Evolutionary conservation across 2,329 filamentous ascomycete species (phyloP).

Genomic region (Calonectria pteridis): DNA sequence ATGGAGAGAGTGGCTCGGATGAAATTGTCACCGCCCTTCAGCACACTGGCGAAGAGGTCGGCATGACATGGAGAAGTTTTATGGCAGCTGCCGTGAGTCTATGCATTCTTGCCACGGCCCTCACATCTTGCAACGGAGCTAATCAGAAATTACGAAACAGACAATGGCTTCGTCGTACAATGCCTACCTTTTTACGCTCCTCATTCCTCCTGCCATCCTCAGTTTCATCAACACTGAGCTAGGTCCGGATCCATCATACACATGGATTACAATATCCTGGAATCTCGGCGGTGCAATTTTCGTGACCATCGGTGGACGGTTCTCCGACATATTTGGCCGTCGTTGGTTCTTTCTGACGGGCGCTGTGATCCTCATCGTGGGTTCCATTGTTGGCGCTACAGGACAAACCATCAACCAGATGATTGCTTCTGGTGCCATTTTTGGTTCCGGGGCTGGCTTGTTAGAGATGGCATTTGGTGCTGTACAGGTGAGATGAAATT

Average conservation of each 20-base stretch:
- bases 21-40: conserved; percentile 21
- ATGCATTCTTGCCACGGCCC: too few relatives aligned
- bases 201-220: conserved; percentile 50
- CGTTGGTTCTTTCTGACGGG: conserved; percentile 54
- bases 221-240: conserved; percentile 51
- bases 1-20: neutral
- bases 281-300: conserved; percentile 50
- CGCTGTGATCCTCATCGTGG: conserved; percentile 48
- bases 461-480: conserved; percentile 54
- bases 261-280: conserved; percentile 52
- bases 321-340: conserved; percentile 56
- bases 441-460: conserved; percentile 55
- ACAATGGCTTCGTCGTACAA: conserved; percentile 35
- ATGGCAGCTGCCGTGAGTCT: conserved; percentile 24
- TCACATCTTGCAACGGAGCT: neutral
- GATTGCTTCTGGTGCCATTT: conserved; percentile 55
- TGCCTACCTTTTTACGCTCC: conserved; percentile 51
- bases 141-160: neutral
- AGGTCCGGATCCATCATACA: conserved; percentile 49
- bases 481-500: conserved; percentile 24
- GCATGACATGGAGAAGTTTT: conserved; percentile 28
- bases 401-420: conserved; percentile 54
- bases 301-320: conserved; percentile 50
- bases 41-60: conserved; percentile 25
- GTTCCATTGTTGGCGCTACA: conserved; percentile 54